Evolutionary conservation across 768 basidiomycete species (phyloP).

Genomic region (Hypsizygus marmoreus): DNA sequence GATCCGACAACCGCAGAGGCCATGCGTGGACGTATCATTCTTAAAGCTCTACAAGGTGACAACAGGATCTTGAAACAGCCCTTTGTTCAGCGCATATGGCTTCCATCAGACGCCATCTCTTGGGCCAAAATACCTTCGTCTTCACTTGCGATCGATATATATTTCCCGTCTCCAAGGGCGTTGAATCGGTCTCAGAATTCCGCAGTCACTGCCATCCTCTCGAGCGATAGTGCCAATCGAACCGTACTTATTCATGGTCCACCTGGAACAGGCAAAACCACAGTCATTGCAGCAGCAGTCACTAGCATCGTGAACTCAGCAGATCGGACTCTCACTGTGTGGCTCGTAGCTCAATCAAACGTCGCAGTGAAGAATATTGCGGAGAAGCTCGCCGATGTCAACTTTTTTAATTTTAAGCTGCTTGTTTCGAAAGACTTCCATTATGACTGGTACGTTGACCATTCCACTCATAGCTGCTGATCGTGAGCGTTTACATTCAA

Average conservation of each 20-base stretch:
- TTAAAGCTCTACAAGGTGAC: slow-evolving; percentile 26
- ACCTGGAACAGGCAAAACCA: slow-evolving; percentile 67
- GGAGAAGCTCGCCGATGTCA: slow-evolving; percentile 57
- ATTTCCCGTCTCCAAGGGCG: slow-evolving; percentile 18
- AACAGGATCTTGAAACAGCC: slow-evolving; percentile 29
- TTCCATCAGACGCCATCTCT: slow-evolving; percentile 18
- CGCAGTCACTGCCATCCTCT: slow-evolving; percentile 37
- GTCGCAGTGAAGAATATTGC: slow-evolving; percentile 83
- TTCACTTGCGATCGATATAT: slow-evolving; percentile 11
- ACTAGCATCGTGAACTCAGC: slow-evolving; percentile 32
- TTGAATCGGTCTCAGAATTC: slow-evolving; percentile 38
- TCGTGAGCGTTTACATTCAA: slow-evolving; percentile 1
- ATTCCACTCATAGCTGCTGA: neutral
- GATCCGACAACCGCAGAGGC: slow-evolving; percentile 49
- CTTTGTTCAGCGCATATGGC: slow-evolving; percentile 38
- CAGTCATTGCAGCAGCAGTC: slow-evolving; percentile 56
- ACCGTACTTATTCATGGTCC: slow-evolving; percentile 49
- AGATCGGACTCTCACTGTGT: slow-evolving; percentile 40
- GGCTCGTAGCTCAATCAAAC: slow-evolving; percentile 75
- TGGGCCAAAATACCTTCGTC: slow-evolving; percentile 12
- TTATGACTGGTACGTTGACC: slow-evolving; percentile 53
- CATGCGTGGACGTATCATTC: slow-evolving; percentile 25
- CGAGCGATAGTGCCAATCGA: slow-evolving; percentile 26
- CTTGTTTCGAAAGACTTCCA: slow-evolving; percentile 69
- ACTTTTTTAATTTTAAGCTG: slow-evolving; percentile 54